Percentiles rank a stretch among this genome's conserved stretches.
These are phyloP conservation scores for Eurotiales sp. DNA, from an alignment of 2,329 filamentous ascomycete species.

Conservation along the genomic window DNA sequence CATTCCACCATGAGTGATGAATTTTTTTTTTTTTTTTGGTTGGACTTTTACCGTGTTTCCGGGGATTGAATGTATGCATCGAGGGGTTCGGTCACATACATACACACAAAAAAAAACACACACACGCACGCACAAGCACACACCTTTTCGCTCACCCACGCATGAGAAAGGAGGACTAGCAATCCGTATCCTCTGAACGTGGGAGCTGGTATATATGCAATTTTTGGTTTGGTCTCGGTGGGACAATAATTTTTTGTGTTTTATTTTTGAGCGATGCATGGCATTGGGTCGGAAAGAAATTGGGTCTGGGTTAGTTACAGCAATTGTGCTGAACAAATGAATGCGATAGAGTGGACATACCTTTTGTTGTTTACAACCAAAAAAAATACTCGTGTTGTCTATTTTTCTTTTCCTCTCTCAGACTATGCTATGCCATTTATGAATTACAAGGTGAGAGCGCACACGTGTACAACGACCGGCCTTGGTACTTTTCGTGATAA, in stretches of 20 bases:
- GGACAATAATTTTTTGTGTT: constrained; percentile 10
- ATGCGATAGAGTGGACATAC: constrained; percentile 15
- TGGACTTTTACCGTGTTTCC: constrained; percentile 1
- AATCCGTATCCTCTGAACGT: constrained; percentile 10
- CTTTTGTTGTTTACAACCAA: constrained; percentile 4
- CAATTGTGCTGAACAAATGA: constrained; percentile 1
- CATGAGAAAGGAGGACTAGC: constrained; percentile 1
- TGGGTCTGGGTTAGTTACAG: constrained; percentile 9
- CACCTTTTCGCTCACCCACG: constrained; percentile 1
- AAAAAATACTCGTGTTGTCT: neutral
- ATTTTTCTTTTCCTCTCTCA: neutral
- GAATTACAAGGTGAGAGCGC: neutral
- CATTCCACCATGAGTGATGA: constrained; percentile 1
- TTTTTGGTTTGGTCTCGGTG: constrained; percentile 9
- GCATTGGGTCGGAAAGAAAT: constrained; percentile 16
- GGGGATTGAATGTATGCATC: constrained; percentile 7
- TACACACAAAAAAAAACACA: neutral
- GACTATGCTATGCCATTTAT: neutral
- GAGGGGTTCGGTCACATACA: constrained; percentile 8
- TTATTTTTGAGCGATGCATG: constrained; percentile 17
- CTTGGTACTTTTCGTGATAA: neutral
- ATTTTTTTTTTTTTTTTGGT: neutral
- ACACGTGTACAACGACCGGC: neutral
- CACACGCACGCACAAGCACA: too few relatives aligned
- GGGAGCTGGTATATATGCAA: constrained; percentile 15